phyloP scores from a whole-genome alignment of 257 asterid species.

The Solanum neorickii region DNA sequence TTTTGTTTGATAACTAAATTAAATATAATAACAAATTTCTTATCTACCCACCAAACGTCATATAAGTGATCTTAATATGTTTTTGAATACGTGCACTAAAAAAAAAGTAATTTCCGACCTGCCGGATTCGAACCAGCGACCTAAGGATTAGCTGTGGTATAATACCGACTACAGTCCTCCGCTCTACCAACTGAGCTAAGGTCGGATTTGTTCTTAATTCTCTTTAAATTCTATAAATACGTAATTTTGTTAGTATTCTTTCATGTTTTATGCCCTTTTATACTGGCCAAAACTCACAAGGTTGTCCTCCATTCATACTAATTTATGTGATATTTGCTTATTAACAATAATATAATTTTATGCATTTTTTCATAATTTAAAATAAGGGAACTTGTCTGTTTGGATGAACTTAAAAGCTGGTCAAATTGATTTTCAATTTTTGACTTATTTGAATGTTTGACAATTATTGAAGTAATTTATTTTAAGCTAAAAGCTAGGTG shows the following conservation, averaged over 20 bases:
- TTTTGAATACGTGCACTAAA: not conserved
- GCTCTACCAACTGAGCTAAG: conserved; percentile 77
- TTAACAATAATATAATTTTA: not conserved
- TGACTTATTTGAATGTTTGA: too few species aligned
- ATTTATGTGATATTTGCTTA: not conserved
- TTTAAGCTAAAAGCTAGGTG: too few species aligned
- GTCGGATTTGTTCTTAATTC: not conserved
- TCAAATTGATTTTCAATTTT: too few species aligned
- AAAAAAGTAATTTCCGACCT: conserved; percentile 6
- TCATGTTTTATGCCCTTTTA: not conserved
- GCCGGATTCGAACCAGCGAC: conserved; percentile 47
- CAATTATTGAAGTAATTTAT: too few species aligned
- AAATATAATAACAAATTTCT: too few species aligned
- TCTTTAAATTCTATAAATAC: too few species aligned
- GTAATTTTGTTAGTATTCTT: not conserved
- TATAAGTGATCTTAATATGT: too few species aligned
- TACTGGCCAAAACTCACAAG: not conserved
- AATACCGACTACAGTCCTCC: conserved; percentile 41
- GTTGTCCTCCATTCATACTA: not conserved
- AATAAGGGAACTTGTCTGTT: not conserved
- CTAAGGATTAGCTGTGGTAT: conserved; percentile 11
- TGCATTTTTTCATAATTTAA: too few species aligned
- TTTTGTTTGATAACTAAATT: not conserved
- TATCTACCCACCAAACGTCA: not conserved
- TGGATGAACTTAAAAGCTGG: too few species aligned